Evolutionary conservation across 208 protist species (phyloP).

Genomic region (Leishmania mexicana): DNA sequence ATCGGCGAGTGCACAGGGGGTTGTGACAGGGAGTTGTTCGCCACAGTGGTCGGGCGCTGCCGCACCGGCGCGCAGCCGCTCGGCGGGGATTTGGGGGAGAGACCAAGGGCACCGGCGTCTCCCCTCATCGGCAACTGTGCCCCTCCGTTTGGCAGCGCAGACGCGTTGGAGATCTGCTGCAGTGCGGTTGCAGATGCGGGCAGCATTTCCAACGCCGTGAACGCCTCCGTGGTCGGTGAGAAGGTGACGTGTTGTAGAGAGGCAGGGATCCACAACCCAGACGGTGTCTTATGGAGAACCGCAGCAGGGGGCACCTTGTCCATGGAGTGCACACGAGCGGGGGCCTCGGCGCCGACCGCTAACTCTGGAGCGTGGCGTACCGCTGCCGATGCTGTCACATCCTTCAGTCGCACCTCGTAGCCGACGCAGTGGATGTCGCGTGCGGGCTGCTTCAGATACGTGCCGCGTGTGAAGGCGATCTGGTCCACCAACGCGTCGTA

Average conservation of each 20-base stretch:
- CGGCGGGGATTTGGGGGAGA: neutral
- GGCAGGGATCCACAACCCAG: neutral
- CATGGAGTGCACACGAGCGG: neutral
- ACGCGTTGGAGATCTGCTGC: neutral
- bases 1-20: slow-evolving; percentile 19
- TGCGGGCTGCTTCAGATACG: slow-evolving; percentile 49
- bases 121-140: neutral
- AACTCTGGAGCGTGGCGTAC: neutral
- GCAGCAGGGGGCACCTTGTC: neutral
- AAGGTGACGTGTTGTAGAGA: neutral
- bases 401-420: slow-evolving; percentile 45
- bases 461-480: slow-evolving; percentile 64
- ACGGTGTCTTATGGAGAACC: neutral
- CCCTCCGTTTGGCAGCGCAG: neutral
- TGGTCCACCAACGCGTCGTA: slow-evolving; percentile 82
- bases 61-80: neutral
- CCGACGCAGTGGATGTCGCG: slow-evolving; percentile 75
- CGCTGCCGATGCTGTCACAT: slow-evolving; percentile 10
- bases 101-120: neutral
- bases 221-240: neutral
- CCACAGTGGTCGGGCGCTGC: neutral
- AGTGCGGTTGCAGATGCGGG: neutral
- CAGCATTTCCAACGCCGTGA: neutral
- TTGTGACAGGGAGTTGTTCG: slow-evolving; percentile 3
- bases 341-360: neutral